phyloP scores from a whole-genome alignment of 2,329 filamentous ascomycete species.

The Claviceps maximensis region DNA sequence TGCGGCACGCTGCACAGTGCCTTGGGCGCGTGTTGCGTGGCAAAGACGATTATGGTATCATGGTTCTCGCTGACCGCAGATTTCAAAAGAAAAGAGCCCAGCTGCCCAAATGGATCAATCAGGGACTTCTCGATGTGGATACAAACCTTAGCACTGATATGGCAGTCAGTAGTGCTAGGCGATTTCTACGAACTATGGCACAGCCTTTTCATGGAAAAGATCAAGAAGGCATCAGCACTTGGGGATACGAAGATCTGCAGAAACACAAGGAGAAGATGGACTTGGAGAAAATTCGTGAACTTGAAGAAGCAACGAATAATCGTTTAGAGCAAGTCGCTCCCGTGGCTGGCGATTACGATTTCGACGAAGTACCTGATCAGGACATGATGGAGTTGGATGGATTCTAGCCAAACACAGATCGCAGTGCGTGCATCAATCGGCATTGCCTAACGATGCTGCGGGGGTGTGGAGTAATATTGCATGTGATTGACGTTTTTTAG shows the following conservation, averaged over 20 bases:
- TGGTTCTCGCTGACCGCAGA: conserved; percentile 89
- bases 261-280: conserved; percentile 65
- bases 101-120: conserved; percentile 92
- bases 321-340: conserved; percentile 9
- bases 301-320: conserved; percentile 31
- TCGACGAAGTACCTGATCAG: conserved; percentile 38
- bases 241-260: conserved; percentile 69
- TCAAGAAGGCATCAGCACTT: conserved; percentile 87
- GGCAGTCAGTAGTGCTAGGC: conserved; percentile 77
- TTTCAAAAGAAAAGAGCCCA: conserved; percentile 87
- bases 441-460: not conserved
- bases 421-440: not conserved
- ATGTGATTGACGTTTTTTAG: not conserved
- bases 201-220: conserved; percentile 73
- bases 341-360: conserved; percentile 31
- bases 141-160: conserved; percentile 91
- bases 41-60: conserved; percentile 99
- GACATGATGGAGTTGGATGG: conserved; percentile 41
- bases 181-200: conserved; percentile 82
- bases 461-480: not conserved
- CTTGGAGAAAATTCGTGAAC: conserved; percentile 50
- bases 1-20: conserved; percentile 97
- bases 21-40: conserved; percentile 86
- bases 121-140: conserved; percentile 73
- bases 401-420: conserved; percentile 11